Conservation (phyloP, 257 asterid genomes). For the Coffea canephora region DNA sequence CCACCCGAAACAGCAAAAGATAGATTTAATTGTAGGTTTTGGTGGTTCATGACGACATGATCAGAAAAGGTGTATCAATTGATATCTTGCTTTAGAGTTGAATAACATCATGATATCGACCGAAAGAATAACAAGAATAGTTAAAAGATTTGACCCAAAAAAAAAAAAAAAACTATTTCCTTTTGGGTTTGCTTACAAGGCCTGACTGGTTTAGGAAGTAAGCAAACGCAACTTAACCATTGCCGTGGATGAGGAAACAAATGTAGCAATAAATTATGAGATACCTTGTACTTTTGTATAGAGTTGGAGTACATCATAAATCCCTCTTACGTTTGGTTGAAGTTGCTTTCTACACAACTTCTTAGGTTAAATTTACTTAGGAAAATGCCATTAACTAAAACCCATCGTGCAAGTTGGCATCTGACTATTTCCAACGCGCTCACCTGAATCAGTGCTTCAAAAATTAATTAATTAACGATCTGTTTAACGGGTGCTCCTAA, state of each 20-base stretch:
- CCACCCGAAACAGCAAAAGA: no score
- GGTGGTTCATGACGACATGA: neutral
- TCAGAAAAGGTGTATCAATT: slow-evolving; percentile 1
- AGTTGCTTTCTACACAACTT: neutral
- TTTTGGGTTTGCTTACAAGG: slow-evolving; percentile 23
- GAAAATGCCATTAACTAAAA: slow-evolving; percentile 1
- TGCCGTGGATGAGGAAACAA: slow-evolving; percentile 46
- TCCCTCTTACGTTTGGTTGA: neutral
- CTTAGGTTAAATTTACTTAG: slow-evolving; percentile 4
- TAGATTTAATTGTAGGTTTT: neutral
- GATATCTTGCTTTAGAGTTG: neutral
- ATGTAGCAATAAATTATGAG: slow-evolving; percentile 19
- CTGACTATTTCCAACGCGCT: slow-evolving; percentile 24
- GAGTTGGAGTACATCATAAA: neutral
- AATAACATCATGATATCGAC: slow-evolving; percentile 17
- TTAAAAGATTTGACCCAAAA: slow-evolving; percentile 24
- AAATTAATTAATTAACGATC: slow-evolving; percentile 12
- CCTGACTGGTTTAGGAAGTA: slow-evolving; percentile 7
- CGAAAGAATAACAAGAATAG: neutral
- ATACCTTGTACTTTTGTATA: slow-evolving; percentile 13
- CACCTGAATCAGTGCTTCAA: slow-evolving; percentile 13
- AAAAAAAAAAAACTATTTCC: slow-evolving; percentile 14
- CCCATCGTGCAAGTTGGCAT: slow-evolving; percentile 45
- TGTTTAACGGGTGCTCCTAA: no score
- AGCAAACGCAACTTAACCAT: slow-evolving; percentile 23